These are phyloP conservation scores for Aspergillus chevalieri DNA, from an alignment of 2,329 filamentous ascomycete genomes.

Conservation along the genomic window DNA sequence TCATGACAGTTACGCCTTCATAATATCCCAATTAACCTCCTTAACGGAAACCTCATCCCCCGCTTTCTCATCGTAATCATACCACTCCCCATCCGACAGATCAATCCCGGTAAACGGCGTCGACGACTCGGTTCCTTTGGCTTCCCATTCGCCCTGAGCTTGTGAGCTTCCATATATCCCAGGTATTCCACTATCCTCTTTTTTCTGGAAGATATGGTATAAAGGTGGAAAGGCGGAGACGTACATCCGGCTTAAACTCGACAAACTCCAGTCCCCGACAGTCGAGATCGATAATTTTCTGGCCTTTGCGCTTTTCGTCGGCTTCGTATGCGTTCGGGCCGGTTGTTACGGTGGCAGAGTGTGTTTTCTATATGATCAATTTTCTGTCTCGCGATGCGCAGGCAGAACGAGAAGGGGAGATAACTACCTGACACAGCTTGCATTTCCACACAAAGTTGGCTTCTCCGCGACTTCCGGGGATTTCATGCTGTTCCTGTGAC, in stretches of 20 bases:
- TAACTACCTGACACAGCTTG: conserved; percentile 97
- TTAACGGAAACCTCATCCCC: conserved; percentile 89
- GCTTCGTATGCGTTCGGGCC: conserved; percentile 62
- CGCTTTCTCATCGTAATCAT: conserved; percentile 93
- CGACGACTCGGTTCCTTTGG: conserved; percentile 69
- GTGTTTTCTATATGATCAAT: conserved; percentile 28
- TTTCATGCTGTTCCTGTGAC: conserved; percentile 73
- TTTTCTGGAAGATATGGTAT: neutral
- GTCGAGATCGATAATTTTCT: conserved; percentile 84
- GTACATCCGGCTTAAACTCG: conserved; percentile 83
- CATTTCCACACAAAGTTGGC: conserved; percentile 99
- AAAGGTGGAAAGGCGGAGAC: conserved; percentile 13
- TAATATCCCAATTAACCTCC: conserved; percentile 80
- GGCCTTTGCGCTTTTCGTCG: conserved; percentile 53
- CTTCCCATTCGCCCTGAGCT: conserved; percentile 80
- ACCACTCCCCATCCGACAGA: conserved; percentile 88
- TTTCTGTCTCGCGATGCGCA: neutral
- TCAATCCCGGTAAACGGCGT: conserved; percentile 81
- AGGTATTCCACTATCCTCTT: conserved; percentile 3
- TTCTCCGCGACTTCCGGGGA: conserved; percentile 88
- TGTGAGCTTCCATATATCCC: neutral
- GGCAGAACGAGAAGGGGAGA: neutral
- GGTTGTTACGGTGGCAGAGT: conserved; percentile 72
- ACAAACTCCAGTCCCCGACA: conserved; percentile 89
- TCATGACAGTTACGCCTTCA: conserved; percentile 51